A percentile compares a stretch with the other conserved stretches of the same genome.
phyloP scores from a whole-genome alignment of 305 asterid species.

The Fraxinus albicans region DNA sequence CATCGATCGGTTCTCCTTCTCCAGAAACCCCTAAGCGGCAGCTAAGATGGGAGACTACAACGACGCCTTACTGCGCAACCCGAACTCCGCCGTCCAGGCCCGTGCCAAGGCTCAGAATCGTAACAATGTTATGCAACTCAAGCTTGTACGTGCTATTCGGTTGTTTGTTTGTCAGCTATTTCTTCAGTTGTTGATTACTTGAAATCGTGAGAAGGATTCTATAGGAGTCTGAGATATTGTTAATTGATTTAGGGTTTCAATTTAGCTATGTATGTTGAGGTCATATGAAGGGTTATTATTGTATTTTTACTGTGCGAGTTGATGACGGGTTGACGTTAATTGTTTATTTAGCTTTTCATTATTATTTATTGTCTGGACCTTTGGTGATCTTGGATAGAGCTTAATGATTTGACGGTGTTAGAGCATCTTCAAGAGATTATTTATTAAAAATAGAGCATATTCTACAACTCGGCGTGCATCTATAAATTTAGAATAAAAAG shows the following conservation, averaged over 20 bases:
- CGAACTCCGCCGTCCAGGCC: constrained; percentile 87
- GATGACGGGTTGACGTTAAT: neutral
- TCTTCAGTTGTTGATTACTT: neutral
- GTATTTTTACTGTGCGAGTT: neutral
- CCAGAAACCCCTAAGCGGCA: constrained; percentile 22
- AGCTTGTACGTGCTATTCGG: constrained; percentile 47
- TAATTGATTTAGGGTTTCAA: neutral
- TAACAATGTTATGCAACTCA: constrained; percentile 90
- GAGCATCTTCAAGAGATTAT: no score
- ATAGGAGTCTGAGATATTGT: neutral
- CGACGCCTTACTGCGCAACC: constrained; percentile 90
- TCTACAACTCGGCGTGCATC: no score
- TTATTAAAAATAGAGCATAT: no score
- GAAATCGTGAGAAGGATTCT: constrained; percentile 9
- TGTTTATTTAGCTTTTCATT: neutral
- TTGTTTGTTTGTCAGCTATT: neutral
- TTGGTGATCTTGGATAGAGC: neutral
- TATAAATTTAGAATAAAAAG: neutral
- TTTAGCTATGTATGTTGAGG: neutral
- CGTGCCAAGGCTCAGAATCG: constrained; percentile 94
- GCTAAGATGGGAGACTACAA: constrained; percentile 75
- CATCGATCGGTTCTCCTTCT: neutral
- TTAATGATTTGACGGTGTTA: neutral
- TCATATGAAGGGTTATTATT: neutral
- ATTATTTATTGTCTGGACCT: neutral